Evolutionary conservation across 1,139 yeast species (phyloP).

Genomic region (Candida neerlandica): DNA sequence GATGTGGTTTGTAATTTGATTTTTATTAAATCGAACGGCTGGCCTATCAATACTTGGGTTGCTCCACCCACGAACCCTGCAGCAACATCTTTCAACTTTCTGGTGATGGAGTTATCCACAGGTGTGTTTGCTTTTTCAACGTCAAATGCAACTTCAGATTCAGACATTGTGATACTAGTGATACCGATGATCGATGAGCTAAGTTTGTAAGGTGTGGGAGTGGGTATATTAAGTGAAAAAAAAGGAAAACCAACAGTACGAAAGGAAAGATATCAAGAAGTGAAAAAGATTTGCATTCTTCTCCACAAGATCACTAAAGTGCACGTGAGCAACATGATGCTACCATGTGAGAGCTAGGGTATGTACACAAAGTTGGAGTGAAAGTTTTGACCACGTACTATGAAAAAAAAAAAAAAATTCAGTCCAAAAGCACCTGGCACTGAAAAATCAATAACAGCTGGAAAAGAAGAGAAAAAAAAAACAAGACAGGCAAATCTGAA

Average conservation of each 20-base stretch:
- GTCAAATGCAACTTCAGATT: conserved; percentile 8
- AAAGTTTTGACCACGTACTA: conserved; percentile 8
- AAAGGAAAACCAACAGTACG: neutral
- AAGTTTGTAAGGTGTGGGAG: neutral
- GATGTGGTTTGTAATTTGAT: conserved; percentile 61
- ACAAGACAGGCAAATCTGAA: neutral
- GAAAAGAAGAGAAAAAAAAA: neutral
- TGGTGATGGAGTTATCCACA: conserved; percentile 52
- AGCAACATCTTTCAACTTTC: conserved; percentile 64
- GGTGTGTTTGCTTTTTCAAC: conserved; percentile 2
- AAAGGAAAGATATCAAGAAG: neutral
- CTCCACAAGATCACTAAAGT: conserved; percentile 2
- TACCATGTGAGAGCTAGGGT: neutral
- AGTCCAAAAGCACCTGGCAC: too few relatives aligned
- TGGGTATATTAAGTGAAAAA: neutral
- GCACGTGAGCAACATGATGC: neutral
- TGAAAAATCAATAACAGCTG: neutral
- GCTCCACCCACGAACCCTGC: conserved; percentile 58
- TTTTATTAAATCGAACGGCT: conserved; percentile 72
- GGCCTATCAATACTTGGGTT: conserved; percentile 75
- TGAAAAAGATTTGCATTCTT: neutral
- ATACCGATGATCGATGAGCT: neutral
- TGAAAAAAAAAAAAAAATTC: neutral
- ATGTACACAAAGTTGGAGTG: neutral
- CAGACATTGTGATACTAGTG: conserved; percentile 10